Base-by-base conservation (phyloP, 2,329 filamentous ascomycete species). In the Diplodia sapinea region DNA sequence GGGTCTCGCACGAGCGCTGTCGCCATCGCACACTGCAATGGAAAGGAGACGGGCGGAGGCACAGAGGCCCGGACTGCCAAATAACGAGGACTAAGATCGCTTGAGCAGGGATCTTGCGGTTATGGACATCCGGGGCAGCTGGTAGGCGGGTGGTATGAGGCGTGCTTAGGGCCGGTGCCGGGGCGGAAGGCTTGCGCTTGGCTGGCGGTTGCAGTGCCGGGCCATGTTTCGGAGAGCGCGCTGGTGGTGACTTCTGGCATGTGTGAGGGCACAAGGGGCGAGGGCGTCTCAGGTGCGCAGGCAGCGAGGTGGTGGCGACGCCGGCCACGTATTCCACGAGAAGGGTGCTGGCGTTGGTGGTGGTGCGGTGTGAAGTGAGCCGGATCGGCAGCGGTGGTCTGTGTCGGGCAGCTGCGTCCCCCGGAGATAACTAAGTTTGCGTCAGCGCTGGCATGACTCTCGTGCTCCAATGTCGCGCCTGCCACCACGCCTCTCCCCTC, bases 1-100 rank as follows among this genome's bases (percentile, higher is more conserved):
- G 59, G 59, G 43, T 13, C 59, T 31, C 36, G 55, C 55, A 20
- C 15, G 55, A 23, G 20, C 55, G 15, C 33, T 23, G 47, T 51
- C 47, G 59, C 47, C 47, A 17, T 51, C 59, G 50, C 11, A 11
- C 36, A 47, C 43, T 47, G 43, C 43, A 20, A n/a, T 1, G 43
- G 43, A 47, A 47, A 55, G 26, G 52, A 33, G 54, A 31, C 17
- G 9, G 47, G 47, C 17, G 47, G 47, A 26, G 26, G 26, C 26
- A 26, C 26, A 26, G 26, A 26, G 17, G 29, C 9, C 29, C 26
- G 23, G 36, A 33, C 36, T 20, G 43, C n/a, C n/a, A 20, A 47
- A 47, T 20, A 47, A n/a, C n/a, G n/a, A 47, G 43, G n/a, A 47
- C 20, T 47, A 47, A 47, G 43, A 47, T 20, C 17, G 43, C 43